Base-by-base conservation (phyloP, 2,329 filamentous ascomycete genomes). In the Didymella keratinophila region DNA sequence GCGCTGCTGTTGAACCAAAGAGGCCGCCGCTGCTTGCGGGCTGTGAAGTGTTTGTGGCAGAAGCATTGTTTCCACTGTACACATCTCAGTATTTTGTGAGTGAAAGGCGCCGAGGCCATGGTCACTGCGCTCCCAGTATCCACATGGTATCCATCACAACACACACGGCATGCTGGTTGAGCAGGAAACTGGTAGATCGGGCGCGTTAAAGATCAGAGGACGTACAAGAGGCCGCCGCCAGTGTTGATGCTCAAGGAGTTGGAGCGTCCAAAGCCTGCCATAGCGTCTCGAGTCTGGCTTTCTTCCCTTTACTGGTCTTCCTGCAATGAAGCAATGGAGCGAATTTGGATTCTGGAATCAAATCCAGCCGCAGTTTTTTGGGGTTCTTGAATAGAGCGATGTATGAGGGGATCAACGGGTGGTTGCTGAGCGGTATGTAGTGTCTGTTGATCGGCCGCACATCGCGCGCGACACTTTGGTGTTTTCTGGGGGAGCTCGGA, bases 221-320 rank as follows among this genome's bases (percentile, higher is more conserved):
- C 80, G 74, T 74, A 82, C 81, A 82, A 82, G 44, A 81, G 73
- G 51, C 79, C 78, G 70, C 81, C 70, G 61, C 79, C 79, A 20
- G 84, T 86, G 67, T 86, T 86, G 67, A 86, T 80, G 58, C 80
- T 83, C 69, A 86, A 75, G 56, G 79, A 80, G 67, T 82, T 81
- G 23, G 79, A 81, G 45, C 80, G 76, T 43, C 79, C 80, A 64
- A 82, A 79, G 42, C 79, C 79, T 68, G 80, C 67, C 74, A 78
- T 78, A 4, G 36, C 56, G 51, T 41, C 25, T 21, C 32, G 30
- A 30, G 20, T 42, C 39, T 36, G 21, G 11, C 25, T 30, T 39
- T 21, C 39, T 44, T 44, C 18, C 9, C 34, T 43, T 4, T 20
- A 27, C 42, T 11, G 10, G 14, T 14, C 25, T 45, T 21, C 25